Percentiles rank a stretch among this genome's conserved stretches.
Evolutionary conservation across 2,329 filamentous ascomycete genomes (phyloP).

Genomic region (Penicillium sp.): DNA sequence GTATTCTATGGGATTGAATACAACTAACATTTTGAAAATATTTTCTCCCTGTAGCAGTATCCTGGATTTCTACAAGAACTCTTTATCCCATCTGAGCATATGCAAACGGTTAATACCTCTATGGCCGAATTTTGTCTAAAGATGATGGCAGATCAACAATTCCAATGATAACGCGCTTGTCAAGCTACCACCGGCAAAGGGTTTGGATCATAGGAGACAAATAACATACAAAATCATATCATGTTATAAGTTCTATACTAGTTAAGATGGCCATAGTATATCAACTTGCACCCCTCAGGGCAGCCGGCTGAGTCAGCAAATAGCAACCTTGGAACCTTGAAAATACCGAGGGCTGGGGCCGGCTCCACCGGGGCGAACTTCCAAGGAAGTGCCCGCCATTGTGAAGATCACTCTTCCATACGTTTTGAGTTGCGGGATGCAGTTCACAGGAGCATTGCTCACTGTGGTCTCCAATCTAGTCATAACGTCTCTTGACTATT

Average conservation of each 20-base stretch:
- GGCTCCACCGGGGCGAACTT: neutral
- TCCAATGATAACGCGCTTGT: conserved; percentile 17
- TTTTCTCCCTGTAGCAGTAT: neutral
- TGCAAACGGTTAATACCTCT: conserved; percentile 24
- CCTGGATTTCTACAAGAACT: neutral
- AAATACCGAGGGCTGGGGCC: neutral
- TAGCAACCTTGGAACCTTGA: neutral
- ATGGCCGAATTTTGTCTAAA: conserved; percentile 48
- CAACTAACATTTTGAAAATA: neutral
- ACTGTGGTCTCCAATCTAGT: conserved; percentile 6
- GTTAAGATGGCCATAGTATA: neutral
- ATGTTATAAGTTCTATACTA: neutral
- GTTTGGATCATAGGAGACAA: conserved; percentile 13
- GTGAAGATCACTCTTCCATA: conserved; percentile 5
- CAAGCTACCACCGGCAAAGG: conserved; percentile 1
- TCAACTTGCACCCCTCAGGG: neutral
- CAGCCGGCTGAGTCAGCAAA: neutral
- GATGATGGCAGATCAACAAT: conserved; percentile 47
- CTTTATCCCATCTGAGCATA: conserved; percentile 37
- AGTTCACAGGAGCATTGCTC: conserved; percentile 16
- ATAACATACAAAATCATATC: neutral
- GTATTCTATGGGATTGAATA: neutral
- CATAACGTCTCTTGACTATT: neutral
- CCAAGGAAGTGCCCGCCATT: conserved; percentile 6
- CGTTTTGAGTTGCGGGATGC: conserved; percentile 8